Percentiles rank a stretch among this genome's conserved stretches.
Evolutionary conservation across 169 alveolate genomes (phyloP).

Genomic region (Perkinsus marinus): DNA sequence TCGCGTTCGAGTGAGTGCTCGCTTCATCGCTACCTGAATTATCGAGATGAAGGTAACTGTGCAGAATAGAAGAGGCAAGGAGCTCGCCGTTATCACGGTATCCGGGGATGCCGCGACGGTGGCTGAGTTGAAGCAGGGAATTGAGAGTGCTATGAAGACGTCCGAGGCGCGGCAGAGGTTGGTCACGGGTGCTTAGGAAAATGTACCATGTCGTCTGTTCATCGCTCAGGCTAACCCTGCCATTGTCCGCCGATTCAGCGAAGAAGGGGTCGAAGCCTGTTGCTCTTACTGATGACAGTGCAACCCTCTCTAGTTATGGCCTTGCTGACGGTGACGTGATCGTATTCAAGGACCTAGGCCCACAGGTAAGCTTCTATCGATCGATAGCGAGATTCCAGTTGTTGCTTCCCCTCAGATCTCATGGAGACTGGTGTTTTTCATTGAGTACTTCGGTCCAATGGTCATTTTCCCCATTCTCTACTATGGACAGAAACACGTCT

Average conservation of each 20-base stretch:
- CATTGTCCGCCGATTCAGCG: background rate
- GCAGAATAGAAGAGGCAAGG: background rate
- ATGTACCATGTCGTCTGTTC: background rate
- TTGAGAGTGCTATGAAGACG: background rate
- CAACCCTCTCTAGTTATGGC: slow-evolving; percentile 20
- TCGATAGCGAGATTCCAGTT: background rate
- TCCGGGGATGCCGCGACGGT: background rate
- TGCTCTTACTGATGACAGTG: background rate
- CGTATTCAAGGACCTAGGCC: background rate
- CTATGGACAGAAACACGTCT: slow-evolving; percentile 53
- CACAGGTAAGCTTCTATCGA: background rate
- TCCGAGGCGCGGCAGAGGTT: background rate
- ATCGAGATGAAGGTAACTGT: background rate
- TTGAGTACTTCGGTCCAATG: slow-evolving; percentile 95
- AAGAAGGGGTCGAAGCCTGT: background rate
- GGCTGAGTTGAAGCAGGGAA: background rate
- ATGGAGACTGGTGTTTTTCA: slow-evolving; percentile 86
- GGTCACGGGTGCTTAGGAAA: background rate
- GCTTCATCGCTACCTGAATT: no score
- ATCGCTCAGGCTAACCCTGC: background rate
- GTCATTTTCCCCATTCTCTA: slow-evolving; percentile 77
- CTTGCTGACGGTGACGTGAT: background rate
- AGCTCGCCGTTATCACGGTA: background rate
- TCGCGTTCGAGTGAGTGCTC: no score
- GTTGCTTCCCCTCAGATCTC: slow-evolving; percentile 60